Percentiles rank a stretch among this genome's conserved stretches.
phyloP scores from a whole-genome alignment of 208 protist species.

The Trypanosoma theileri region DNA sequence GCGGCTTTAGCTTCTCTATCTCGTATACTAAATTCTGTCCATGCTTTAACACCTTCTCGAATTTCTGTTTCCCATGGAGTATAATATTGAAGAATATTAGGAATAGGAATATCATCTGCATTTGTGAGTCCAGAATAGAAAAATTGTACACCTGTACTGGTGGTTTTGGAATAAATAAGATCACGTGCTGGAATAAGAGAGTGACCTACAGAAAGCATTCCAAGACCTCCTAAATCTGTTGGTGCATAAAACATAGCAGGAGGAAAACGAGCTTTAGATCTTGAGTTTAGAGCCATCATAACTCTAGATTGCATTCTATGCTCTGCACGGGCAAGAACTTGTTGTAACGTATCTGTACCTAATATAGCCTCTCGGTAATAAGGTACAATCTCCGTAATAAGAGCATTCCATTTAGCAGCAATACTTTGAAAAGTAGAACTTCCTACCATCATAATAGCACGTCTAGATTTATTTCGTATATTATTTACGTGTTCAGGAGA shows the following conservation, averaged over 20 bases:
- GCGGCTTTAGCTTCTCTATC: slow-evolving; percentile 97
- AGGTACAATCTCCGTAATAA: slow-evolving; percentile 99
- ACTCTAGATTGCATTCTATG: slow-evolving; percentile 99
- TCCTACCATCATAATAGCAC: slow-evolving; percentile 99
- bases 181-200: slow-evolving; percentile 99
- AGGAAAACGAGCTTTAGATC: slow-evolving; percentile 99
- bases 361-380: slow-evolving; percentile 99
- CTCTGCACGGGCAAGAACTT: slow-evolving; percentile 99
- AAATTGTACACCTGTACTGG: slow-evolving; percentile 98
- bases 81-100: slow-evolving; percentile 99
- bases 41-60: slow-evolving; percentile 99
- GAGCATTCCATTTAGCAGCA: slow-evolving; percentile 99
- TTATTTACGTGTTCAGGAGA: slow-evolving; percentile 93
- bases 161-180: slow-evolving; percentile 98
- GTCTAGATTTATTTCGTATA: slow-evolving; percentile 99
- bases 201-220: slow-evolving; percentile 99
- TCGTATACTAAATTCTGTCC: slow-evolving; percentile 99
- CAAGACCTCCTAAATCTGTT: slow-evolving; percentile 98
- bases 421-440: slow-evolving; percentile 99
- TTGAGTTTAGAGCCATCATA: slow-evolving; percentile 99
- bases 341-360: slow-evolving; percentile 97
- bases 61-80: slow-evolving; percentile 99
- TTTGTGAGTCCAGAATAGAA: slow-evolving; percentile 99
- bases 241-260: slow-evolving; percentile 99
- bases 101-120: slow-evolving; percentile 99